These are phyloP conservation scores for Pholiota molesta DNA, from an alignment of 768 basidiomycete species.

Conservation along the genomic window DNA sequence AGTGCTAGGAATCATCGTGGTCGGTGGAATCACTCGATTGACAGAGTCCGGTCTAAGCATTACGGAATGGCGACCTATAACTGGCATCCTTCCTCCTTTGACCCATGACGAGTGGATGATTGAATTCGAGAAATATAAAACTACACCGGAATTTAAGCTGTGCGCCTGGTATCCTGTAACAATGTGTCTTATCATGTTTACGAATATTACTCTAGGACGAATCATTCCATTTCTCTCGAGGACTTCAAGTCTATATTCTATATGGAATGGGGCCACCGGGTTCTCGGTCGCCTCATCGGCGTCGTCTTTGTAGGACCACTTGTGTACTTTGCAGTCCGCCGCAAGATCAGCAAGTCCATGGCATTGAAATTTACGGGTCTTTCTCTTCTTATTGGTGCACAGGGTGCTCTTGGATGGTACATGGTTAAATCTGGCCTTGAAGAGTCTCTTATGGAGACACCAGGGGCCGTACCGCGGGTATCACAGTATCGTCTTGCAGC, in stretches of 20 bases:
- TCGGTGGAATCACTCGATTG: constrained; percentile 94
- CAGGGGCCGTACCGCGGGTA: constrained; percentile 89
- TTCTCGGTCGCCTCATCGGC: constrained; percentile 88
- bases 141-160: constrained; percentile 95
- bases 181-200: background rate
- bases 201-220: constrained; percentile 56
- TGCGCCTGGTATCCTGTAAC: constrained; percentile 39
- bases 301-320: constrained; percentile 83
- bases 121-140: constrained; percentile 94
- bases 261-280: constrained; percentile 98
- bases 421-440: constrained; percentile 99
- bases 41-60: constrained; percentile 98
- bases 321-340: constrained; percentile 74
- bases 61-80: constrained; percentile 95
- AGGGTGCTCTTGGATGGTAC: constrained; percentile 97
- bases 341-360: constrained; percentile 66
- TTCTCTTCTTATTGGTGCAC: constrained; percentile 82
- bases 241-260: constrained; percentile 97
- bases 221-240: constrained; percentile 82
- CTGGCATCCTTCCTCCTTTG: constrained; percentile 86
- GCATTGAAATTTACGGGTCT: constrained; percentile 70
- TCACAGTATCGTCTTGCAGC: constrained; percentile 96
- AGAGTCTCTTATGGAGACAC: constrained; percentile 75
- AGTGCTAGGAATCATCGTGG: constrained; percentile 90
- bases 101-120: constrained; percentile 74